A percentile compares a stretch with the other conserved stretches of the same genome.
These are phyloP conservation scores for Agastache rugosa DNA, from an alignment of 257 asterid genomes.

Conservation along the genomic window DNA sequence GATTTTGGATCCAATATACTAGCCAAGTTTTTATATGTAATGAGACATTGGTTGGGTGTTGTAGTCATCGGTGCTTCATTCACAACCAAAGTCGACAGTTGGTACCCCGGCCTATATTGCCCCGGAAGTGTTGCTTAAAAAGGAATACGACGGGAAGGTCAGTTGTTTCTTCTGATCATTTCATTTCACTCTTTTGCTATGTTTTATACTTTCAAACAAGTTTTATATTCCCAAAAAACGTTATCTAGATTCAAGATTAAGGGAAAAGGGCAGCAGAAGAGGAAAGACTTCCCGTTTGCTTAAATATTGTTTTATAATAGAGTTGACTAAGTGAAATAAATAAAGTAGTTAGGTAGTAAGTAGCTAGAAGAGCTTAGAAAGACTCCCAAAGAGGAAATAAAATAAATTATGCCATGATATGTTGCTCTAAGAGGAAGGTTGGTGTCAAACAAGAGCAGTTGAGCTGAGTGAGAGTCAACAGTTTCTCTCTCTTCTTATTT, in stretches of 20 bases:
- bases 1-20: too few species aligned
- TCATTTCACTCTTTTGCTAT: not conserved
- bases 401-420: not conserved
- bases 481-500: not conserved
- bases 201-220: not conserved
- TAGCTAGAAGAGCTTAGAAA: not conserved
- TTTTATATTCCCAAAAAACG: not conserved
- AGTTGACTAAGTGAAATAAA: slow-evolving; percentile 31
- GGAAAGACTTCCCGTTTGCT: not conserved
- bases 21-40: too few species aligned
- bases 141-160: slow-evolving; percentile 99
- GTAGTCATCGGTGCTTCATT: slow-evolving; percentile 97
- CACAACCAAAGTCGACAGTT: slow-evolving; percentile 99
- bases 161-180: slow-evolving; percentile 18
- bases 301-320: not conserved
- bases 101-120: slow-evolving; percentile 99
- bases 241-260: not conserved
- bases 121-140: slow-evolving; percentile 92
- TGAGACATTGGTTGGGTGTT: slow-evolving; percentile 26
- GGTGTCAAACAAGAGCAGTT: too few species aligned
- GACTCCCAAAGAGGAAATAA: slow-evolving; percentile 27
- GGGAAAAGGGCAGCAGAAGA: not conserved
- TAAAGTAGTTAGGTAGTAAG: slow-evolving; percentile 24
- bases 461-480: not conserved
- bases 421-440: not conserved